These are phyloP conservation scores for Apiotrichum montevideense DNA, from an alignment of 1,284 basidiomycete species.

Conservation along the genomic window DNA sequence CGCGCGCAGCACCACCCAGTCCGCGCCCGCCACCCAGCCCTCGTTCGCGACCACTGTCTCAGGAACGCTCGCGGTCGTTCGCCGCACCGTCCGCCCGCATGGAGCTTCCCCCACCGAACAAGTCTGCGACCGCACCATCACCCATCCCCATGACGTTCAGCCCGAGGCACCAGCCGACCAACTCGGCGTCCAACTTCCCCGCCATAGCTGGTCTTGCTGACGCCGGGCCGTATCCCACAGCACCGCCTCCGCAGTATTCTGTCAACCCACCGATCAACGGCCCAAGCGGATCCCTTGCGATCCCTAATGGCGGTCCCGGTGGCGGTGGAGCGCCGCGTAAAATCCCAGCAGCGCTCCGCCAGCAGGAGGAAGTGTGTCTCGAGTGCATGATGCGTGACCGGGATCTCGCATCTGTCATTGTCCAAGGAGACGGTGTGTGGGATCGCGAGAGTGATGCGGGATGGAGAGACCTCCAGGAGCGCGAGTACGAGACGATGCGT, in stretches of 20 bases:
- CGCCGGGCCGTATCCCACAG: conserved; percentile 35
- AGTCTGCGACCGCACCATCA: conserved; percentile 4
- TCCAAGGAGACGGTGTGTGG: conserved; percentile 80
- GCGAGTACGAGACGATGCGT: conserved; percentile 53
- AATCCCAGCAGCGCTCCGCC: neutral
- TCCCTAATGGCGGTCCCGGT: neutral
- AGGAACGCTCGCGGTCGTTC: neutral
- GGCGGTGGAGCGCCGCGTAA: neutral
- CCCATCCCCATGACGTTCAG: conserved; percentile 1
- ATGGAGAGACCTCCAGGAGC: conserved; percentile 68
- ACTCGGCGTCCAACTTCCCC: conserved; percentile 36
- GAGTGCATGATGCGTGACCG: conserved; percentile 99
- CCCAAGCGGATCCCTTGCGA: neutral
- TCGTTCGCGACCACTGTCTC: neutral
- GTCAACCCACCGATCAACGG: neutral
- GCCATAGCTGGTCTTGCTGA: conserved; percentile 39
- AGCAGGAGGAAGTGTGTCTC: conserved; percentile 69
- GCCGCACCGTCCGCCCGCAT: neutral
- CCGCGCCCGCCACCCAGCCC: neutral
- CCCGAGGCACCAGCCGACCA: conserved; percentile 24
- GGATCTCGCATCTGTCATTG: conserved; percentile 94
- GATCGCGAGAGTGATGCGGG: conserved; percentile 78
- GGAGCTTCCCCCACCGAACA: neutral
- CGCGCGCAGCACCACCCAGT: neutral
- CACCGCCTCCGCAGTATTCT: neutral